phyloP scores from a whole-genome alignment of 257 asterid genomes.

The Penstemon davidsonii region DNA sequence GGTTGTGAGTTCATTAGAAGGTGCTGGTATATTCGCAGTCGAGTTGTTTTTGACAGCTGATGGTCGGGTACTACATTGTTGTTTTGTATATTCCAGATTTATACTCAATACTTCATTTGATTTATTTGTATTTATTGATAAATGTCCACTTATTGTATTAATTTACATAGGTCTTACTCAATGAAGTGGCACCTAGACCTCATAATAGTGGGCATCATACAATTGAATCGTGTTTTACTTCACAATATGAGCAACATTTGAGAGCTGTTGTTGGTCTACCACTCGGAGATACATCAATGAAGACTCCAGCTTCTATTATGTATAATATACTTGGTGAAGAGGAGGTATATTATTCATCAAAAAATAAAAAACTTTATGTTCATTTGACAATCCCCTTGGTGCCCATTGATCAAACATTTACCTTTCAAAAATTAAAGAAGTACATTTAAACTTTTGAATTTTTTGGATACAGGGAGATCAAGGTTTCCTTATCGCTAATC shows the following conservation, averaged over 20 bases:
- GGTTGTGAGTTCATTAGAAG: slow-evolving; percentile 90
- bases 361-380: too few relatives aligned
- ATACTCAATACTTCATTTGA: too few relatives aligned
- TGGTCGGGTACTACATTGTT: slow-evolving; percentile 45
- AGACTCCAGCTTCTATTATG: slow-evolving; percentile 81
- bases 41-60: slow-evolving; percentile 90
- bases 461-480: slow-evolving; percentile 65
- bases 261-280: slow-evolving; percentile 96
- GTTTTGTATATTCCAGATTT: too few relatives aligned
- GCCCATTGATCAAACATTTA: too few relatives aligned
- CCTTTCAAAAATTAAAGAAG: too few relatives aligned
- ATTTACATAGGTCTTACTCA: slow-evolving; percentile 45
- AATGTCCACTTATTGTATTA: too few relatives aligned
- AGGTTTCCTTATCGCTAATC: slow-evolving; percentile 73
- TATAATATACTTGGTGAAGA: slow-evolving; percentile 94
- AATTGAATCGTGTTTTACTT: slow-evolving; percentile 83
- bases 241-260: slow-evolving; percentile 93
- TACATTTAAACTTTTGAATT: too few relatives aligned
- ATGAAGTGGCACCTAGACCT: slow-evolving; percentile 99
- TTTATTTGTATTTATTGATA: too few relatives aligned
- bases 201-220: slow-evolving; percentile 98
- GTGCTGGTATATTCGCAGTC: slow-evolving; percentile 93
- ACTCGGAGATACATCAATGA: slow-evolving; percentile 93
- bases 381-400: too few relatives aligned
- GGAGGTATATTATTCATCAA: slow-evolving; percentile 45